Conservation (phyloP, 2,329 filamentous ascomycete species). For the Paraphaeosphaeria sporulosa region DNA sequence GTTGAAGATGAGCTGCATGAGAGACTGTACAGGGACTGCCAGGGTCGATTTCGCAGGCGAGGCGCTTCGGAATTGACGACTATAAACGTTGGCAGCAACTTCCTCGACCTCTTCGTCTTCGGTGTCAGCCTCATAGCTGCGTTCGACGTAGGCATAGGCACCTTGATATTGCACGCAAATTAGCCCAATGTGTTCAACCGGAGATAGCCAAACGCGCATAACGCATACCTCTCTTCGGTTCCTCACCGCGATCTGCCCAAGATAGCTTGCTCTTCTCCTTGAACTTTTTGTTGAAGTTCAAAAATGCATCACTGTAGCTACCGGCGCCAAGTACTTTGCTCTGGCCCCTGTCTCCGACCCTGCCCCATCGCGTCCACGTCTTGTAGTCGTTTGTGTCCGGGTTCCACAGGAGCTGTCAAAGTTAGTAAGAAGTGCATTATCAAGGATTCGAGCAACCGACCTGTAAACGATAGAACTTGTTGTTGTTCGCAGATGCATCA, state of each 20-base stretch:
- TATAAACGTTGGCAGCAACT: constrained; percentile 31
- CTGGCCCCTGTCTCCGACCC: constrained; percentile 68
- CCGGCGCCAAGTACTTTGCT: constrained; percentile 51
- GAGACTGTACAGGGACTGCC: constrained; percentile 65
- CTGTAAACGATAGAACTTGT: constrained; percentile 84
- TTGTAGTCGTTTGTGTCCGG: constrained; percentile 52
- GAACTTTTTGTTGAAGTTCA: constrained; percentile 63
- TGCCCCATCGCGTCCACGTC: constrained; percentile 82
- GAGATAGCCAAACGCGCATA: constrained; percentile 49
- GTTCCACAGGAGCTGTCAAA: constrained; percentile 39
- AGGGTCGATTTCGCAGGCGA: constrained; percentile 60
- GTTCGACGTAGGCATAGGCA: constrained; percentile 79
- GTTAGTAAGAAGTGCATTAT: neutral
- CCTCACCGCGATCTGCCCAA: constrained; percentile 59
- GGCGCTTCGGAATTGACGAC: constrained; percentile 39
- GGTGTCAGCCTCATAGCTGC: constrained; percentile 74
- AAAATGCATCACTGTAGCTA: constrained; percentile 49
- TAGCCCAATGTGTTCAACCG: neutral
- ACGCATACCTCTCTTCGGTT: constrained; percentile 60
- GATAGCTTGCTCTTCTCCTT: constrained; percentile 62
- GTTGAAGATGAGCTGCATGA: constrained; percentile 88
- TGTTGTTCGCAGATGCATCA: constrained; percentile 74
- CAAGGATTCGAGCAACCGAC: constrained; percentile 44
- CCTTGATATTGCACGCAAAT: neutral
- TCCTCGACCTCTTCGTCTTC: constrained; percentile 55